Evolutionary conservation across 768 basidiomycete genomes (phyloP).

Genomic region (Mycena galericulata): DNA sequence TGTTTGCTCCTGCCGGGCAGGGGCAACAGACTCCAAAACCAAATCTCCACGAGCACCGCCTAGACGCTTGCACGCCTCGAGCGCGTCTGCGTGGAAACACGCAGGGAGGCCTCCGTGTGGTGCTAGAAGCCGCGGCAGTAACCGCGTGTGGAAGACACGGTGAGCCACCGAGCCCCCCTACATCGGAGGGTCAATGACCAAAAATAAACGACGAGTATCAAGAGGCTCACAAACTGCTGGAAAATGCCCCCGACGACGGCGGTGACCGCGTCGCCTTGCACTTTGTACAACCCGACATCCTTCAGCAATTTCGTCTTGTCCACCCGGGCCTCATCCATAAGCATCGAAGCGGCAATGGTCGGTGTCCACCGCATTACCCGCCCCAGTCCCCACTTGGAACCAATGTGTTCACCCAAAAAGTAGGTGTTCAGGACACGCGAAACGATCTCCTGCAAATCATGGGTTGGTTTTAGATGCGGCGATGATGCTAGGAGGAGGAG

Average conservation of each 20-base stretch:
- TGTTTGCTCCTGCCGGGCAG: conserved; percentile 13
- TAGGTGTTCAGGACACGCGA: conserved; percentile 75
- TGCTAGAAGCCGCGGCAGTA: conserved; percentile 57
- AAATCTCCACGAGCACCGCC: conserved; percentile 59
- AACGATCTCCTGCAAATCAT: conserved; percentile 70
- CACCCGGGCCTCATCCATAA: conserved; percentile 39
- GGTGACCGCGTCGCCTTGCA: conserved; percentile 81
- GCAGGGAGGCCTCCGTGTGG: conserved; percentile 55
- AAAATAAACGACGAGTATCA: neutral
- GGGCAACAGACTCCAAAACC: conserved; percentile 32
- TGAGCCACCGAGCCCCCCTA: conserved; percentile 63
- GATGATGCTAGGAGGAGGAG: conserved; percentile 76
- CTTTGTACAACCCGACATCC: conserved; percentile 79
- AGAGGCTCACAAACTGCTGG: conserved; percentile 78
- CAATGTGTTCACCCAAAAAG: conserved; percentile 79
- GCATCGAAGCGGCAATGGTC: conserved; percentile 54
- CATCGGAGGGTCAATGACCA: conserved; percentile 21
- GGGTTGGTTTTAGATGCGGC: conserved; percentile 55
- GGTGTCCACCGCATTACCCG: conserved; percentile 83
- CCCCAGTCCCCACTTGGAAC: conserved; percentile 79
- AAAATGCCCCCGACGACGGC: conserved; percentile 83
- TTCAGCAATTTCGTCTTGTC: conserved; percentile 53
- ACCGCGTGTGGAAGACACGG: conserved; percentile 61
- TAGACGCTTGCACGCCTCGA: conserved; percentile 57
- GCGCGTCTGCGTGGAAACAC: conserved; percentile 62